Evolutionary conservation across 805 yeast species (phyloP), one percentile per base, ranked within the genome.

Genomic region (Ogataea allantospora): DNA sequence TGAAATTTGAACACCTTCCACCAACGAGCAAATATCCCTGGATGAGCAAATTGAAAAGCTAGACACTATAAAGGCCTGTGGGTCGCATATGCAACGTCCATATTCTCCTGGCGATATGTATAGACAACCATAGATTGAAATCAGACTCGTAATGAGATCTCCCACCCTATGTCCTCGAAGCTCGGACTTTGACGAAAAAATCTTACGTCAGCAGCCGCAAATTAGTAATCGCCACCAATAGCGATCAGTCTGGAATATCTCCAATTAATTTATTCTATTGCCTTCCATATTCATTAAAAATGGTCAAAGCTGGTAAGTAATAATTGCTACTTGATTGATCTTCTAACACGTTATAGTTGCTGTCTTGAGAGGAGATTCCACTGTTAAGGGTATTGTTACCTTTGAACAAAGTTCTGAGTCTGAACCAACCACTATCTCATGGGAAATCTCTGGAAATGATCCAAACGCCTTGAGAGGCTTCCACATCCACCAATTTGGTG

Each of bases 401-500:
- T 91, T 93, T 60, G 95, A 84, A 68, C 99, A 93, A 75, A 51
- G 69, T 34, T 58, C 83, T 33, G 96, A 85, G 65, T 58, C 71
- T 38, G 88, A 77, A 25, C 95, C 95, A 66, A 87, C 95, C 60
- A 83, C 87, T 31, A 75, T 93, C 54, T 54, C 88, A 15, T 93
- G 88, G 80, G 95, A 91, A 58, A 85, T 93, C 62, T 58, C 78
- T 42, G 99, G 99, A 65, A 87, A 88, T 68, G 81, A 78, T 51
- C 72, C 97, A 45, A 83, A 86, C 58, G 91, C 96, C 35, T 70
- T 75, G 63, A 82, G 95, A 69, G 99, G 99, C 37, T 91, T 93
- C 96, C 99, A 93, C 77, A 72, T 93, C 62, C 99, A 93, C 70
- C 83, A 87, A 63, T 93, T 93, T 60, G 99, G 99, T 72, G 99